Evolutionary conservation across 768 basidiomycete genomes (phyloP).

Genomic region (Leccinum boreale): DNA sequence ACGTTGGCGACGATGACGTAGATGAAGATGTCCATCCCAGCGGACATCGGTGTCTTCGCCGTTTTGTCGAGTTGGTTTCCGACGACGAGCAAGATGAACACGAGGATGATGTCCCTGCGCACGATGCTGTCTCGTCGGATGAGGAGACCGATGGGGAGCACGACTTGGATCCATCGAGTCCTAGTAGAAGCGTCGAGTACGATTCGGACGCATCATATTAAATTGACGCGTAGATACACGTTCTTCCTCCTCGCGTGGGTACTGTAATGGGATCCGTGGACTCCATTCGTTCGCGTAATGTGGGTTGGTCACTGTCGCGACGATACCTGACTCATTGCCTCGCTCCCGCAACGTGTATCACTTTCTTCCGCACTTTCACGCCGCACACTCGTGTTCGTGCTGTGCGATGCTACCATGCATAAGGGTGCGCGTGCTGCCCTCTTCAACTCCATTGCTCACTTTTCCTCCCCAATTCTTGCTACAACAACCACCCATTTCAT

Average conservation of each 20-base stretch:
- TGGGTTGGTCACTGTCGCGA: conserved; percentile 1
- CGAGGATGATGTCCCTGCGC: background rate
- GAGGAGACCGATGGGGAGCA: conserved; percentile 14
- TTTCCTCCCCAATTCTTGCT: conserved; percentile 2
- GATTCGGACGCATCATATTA: conserved; percentile 12
- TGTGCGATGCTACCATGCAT: conserved; percentile 25
- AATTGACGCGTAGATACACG: conserved; percentile 6
- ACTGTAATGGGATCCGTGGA: too few relatives aligned
- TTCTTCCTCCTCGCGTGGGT: background rate
- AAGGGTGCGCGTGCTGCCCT: conserved; percentile 24
- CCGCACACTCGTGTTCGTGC: conserved; percentile 33
- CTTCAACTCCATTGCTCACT: conserved; percentile 15
- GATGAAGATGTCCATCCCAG: conserved; percentile 2
- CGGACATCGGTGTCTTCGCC: background rate
- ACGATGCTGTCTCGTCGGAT: conserved; percentile 14
- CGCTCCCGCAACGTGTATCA: conserved; percentile 27
- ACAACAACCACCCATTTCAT: conserved; percentile 6
- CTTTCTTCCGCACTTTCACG: conserved; percentile 17
- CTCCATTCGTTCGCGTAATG: background rate
- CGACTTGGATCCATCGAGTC: background rate
- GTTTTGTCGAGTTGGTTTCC: conserved; percentile 3
- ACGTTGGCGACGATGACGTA: conserved; percentile 17
- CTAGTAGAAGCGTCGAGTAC: conserved; percentile 17
- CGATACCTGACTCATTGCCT: conserved; percentile 17
- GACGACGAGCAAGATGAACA: conserved; percentile 14